These are phyloP conservation scores for Tricholoma flavovirens DNA, from an alignment of 768 basidiomycete genomes.

Conservation along the genomic window DNA sequence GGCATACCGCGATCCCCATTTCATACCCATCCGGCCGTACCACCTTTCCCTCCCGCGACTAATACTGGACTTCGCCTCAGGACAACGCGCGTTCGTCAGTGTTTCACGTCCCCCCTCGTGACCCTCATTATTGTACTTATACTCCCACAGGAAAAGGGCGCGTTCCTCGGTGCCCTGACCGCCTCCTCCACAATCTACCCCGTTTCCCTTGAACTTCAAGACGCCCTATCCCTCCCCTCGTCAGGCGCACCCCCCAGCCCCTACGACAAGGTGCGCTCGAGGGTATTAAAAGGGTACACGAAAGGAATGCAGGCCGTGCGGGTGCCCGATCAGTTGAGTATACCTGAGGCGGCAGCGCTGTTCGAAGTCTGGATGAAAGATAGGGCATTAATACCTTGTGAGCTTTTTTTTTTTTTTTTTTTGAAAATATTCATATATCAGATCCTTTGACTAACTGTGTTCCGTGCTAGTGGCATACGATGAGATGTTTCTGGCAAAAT, in stretches of 20 bases:
- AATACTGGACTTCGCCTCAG: constrained; percentile 74
- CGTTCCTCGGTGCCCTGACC: constrained; percentile 66
- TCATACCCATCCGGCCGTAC: constrained; percentile 60
- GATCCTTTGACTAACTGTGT: not conserved
- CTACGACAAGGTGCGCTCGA: constrained; percentile 46
- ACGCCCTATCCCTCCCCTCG: constrained; percentile 45
- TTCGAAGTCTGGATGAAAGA: constrained; percentile 75
- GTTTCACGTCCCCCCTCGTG: constrained; percentile 20
- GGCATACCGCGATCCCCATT: constrained; percentile 70
- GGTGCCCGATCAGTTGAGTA: constrained; percentile 51
- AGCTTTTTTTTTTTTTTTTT: constrained; percentile 18
- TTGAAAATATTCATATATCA: too few relatives aligned
- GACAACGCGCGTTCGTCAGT: constrained; percentile 62
- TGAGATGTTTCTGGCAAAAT: constrained; percentile 74
- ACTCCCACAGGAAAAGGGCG: constrained; percentile 52
- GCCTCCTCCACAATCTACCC: constrained; percentile 53
- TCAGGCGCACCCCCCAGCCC: constrained; percentile 34
- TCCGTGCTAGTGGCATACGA: constrained; percentile 38
- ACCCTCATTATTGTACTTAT: not conserved
- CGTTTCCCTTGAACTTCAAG: constrained; percentile 56
- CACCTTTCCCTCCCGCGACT: constrained; percentile 77
- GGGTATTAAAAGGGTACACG: constrained; percentile 46
- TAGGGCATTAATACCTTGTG: constrained; percentile 46
- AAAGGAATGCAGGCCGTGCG: constrained; percentile 35
- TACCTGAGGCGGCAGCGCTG: constrained; percentile 66